phyloP scores from a whole-genome alignment of 2,329 filamentous ascomycete species.

The Raffaelea ambrosiae region DNA sequence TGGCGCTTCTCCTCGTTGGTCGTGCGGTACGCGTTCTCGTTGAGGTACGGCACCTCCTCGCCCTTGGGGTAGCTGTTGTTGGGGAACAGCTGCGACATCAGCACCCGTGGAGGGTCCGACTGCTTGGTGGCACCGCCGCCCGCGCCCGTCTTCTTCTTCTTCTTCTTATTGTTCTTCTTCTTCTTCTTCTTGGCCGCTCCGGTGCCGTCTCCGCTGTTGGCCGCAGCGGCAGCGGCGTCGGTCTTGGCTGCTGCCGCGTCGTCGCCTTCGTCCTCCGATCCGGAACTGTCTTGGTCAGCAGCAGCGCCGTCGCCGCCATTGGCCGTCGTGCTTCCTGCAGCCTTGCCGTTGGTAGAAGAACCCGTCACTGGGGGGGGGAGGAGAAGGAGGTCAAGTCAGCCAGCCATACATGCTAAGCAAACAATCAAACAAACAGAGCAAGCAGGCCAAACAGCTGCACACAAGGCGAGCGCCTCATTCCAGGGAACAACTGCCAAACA shows the following conservation, averaged over 20 bases:
- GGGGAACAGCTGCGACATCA: slow-evolving; percentile 65
- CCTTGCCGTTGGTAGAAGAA: slow-evolving; percentile 5
- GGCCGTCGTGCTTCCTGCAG: slow-evolving; percentile 27
- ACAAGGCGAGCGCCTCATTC: too few relatives aligned
- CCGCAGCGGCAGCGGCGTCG: slow-evolving; percentile 20
- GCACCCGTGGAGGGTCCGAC: slow-evolving; percentile 67
- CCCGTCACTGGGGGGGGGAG: slow-evolving; percentile 35
- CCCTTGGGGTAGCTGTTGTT: slow-evolving; percentile 66
- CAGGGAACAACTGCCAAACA: background rate
- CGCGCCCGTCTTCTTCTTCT: slow-evolving; percentile 70
- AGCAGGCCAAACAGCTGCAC: too few relatives aligned
- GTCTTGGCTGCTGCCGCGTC: slow-evolving; percentile 7
- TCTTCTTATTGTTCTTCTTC: slow-evolving; percentile 62
- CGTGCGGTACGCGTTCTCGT: slow-evolving; percentile 71
- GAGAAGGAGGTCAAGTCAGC: too few relatives aligned
- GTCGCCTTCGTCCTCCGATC: slow-evolving; percentile 6
- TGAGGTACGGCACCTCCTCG: slow-evolving; percentile 67
- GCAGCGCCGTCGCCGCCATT: slow-evolving; percentile 12
- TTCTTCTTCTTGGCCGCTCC: slow-evolving; percentile 36
- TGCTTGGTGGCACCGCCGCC: slow-evolving; percentile 59
- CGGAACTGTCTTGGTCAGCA: background rate
- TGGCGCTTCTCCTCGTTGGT: slow-evolving; percentile 80
- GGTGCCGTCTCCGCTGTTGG: slow-evolving; percentile 19
- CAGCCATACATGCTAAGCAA: too few relatives aligned
- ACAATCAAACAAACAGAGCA: too few relatives aligned